Conservation (phyloP, 805 yeast species). For the Vanderwaltozyma yarrowii region DNA sequence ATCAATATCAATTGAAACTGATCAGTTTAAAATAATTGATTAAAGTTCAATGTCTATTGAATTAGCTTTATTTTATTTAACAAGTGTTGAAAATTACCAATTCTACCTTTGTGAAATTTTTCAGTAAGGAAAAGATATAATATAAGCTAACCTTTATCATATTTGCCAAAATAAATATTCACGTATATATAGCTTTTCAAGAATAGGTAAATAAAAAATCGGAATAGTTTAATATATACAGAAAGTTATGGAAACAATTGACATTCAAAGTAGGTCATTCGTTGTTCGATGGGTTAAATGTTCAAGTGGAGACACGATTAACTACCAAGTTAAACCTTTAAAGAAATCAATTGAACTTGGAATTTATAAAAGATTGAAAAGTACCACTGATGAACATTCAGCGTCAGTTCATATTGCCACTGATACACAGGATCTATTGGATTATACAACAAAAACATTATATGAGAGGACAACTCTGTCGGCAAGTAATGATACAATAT, state of each 20-base stretch:
- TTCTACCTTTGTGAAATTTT: too few species aligned
- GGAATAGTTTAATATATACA: not conserved
- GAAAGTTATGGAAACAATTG: constrained; percentile 71
- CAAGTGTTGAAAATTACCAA: too few species aligned
- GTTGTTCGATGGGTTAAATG: constrained; percentile 86
- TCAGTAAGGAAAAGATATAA: too few species aligned
- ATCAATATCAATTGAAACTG: too few species aligned
- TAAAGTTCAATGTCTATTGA: too few species aligned
- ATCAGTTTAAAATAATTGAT: too few species aligned
- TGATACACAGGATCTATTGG: constrained; percentile 22
- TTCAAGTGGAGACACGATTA: constrained; percentile 52
- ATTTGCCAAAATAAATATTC: too few species aligned
- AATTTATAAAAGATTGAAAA: constrained; percentile 25
- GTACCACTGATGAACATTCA: constrained; percentile 12
- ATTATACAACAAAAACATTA: constrained; percentile 17
- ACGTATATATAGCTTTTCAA: too few species aligned
- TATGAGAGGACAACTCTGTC: constrained; percentile 11
- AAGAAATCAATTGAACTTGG: constrained; percentile 45
- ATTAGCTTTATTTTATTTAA: too few species aligned
- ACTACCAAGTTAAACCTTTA: constrained; percentile 76
- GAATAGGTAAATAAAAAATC: too few species aligned
- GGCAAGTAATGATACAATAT: constrained; percentile 1
- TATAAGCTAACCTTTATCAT: too few species aligned
- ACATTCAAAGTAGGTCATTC: constrained; percentile 81
- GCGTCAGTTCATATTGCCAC: constrained; percentile 24